A percentile compares a stretch with the other conserved stretches of the same genome.
These are phyloP conservation scores for Boechera stricta DNA, from an alignment of 345 rosid genomes.

Conservation along the genomic window DNA sequence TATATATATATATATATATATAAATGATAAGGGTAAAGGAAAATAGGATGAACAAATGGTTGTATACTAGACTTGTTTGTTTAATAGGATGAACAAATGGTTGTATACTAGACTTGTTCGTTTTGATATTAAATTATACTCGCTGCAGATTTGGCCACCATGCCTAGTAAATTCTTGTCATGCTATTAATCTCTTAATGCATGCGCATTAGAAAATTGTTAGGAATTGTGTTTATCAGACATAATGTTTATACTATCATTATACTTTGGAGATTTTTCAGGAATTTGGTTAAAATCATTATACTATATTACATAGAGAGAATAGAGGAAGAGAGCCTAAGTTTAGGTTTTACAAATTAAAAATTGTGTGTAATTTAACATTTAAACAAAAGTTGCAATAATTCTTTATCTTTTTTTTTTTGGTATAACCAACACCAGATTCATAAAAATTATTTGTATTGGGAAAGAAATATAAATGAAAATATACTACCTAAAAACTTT, in stretches of 20 bases:
- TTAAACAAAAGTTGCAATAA: background rate
- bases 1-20: too few species aligned
- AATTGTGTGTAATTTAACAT: background rate
- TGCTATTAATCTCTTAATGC: background rate
- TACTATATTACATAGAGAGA: background rate
- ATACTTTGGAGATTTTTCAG: background rate
- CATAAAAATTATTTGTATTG: background rate
- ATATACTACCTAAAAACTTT: background rate
- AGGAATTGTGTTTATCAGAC: background rate
- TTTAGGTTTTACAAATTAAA: background rate
- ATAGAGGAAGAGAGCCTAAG: background rate
- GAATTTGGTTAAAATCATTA: background rate
- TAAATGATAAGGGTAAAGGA: background rate
- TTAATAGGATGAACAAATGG: conserved; percentile 12
- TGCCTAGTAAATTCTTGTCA: background rate
- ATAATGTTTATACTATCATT: background rate
- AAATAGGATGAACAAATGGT: conserved; percentile 2
- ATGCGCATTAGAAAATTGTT: background rate
- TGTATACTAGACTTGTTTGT: background rate
- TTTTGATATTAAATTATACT: background rate
- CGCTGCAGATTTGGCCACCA: background rate
- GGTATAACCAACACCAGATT: background rate
- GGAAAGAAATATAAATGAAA: background rate
- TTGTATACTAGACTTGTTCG: background rate
- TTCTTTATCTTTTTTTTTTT: background rate